These are phyloP conservation scores for Kodamaea anthophila DNA, from an alignment of 1,139 yeast species.

Conservation along the genomic window DNA sequence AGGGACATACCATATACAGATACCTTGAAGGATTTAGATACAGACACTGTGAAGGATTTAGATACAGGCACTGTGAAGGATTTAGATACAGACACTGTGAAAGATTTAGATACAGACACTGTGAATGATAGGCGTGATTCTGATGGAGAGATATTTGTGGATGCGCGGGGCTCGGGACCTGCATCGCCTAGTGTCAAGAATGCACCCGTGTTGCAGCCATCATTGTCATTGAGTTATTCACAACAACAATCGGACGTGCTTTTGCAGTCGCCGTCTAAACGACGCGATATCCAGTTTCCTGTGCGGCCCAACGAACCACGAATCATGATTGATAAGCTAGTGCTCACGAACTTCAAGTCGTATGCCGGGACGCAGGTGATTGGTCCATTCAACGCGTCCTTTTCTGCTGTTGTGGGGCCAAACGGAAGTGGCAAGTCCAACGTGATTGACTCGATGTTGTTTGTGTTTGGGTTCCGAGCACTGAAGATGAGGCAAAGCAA, in stretches of 20 bases:
- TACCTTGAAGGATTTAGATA: no score
- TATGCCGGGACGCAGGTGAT: conserved; percentile 92
- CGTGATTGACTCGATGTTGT: conserved; percentile 90
- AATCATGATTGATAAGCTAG: conserved; percentile 67
- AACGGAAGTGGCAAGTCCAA: conserved; percentile 98
- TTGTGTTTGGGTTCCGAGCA: conserved; percentile 96
- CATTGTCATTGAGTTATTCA: conserved; percentile 18
- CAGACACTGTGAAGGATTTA: no score
- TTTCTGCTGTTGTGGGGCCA: conserved; percentile 98
- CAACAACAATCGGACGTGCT: conserved; percentile 25
- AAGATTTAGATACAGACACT: no score
- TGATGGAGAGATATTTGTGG: conserved; percentile 8
- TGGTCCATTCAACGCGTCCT: conserved; percentile 91
- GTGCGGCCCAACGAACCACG: conserved; percentile 39
- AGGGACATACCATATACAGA: no score
- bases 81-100: no score
- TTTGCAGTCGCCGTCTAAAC: conserved; percentile 25
- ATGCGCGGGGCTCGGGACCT: conserved; percentile 7
- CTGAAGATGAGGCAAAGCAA: conserved; percentile 96
- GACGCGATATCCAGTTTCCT: conserved; percentile 17
- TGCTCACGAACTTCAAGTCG: conserved; percentile 83
- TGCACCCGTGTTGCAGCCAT: conserved; percentile 5
- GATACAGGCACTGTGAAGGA: no score
- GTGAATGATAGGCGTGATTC: no score
- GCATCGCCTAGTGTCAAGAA: no score